phyloP scores from a whole-genome alignment of 768 basidiomycete genomes.

The Pholiota conissans region DNA sequence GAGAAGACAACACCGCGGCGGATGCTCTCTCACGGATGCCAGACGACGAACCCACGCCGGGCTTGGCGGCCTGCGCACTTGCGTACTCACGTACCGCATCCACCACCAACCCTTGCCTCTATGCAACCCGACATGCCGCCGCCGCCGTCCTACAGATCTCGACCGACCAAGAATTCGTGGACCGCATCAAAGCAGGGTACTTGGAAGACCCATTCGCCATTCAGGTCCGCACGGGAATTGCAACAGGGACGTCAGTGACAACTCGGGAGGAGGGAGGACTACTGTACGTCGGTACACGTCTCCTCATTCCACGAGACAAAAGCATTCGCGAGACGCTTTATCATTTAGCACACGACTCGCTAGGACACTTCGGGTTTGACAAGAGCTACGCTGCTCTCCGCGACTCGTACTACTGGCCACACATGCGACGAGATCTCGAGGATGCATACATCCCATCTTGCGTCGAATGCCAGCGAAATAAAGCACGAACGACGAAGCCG shows the following conservation, averaged over 20 bases:
- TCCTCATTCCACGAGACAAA: background rate
- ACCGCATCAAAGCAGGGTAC: background rate
- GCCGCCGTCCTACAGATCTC: background rate
- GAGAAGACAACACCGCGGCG: conserved; percentile 31
- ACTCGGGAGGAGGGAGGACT: background rate
- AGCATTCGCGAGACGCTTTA: background rate
- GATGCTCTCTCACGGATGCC: conserved; percentile 35
- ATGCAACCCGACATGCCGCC: background rate
- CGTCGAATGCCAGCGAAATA: conserved; percentile 37
- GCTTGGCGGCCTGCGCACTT: conserved; percentile 1
- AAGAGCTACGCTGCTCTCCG: conserved; percentile 27
- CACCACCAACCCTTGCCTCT: background rate
- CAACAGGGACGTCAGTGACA: background rate
- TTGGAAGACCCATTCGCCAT: background rate
- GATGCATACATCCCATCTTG: conserved; percentile 32
- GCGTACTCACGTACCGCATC: conserved; percentile 1
- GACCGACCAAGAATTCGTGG: background rate
- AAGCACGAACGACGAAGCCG: conserved; percentile 24
- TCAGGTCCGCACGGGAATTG: background rate
- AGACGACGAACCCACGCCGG: background rate
- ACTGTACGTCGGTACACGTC: background rate
- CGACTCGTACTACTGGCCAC: conserved; percentile 31
- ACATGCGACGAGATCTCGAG: conserved; percentile 34
- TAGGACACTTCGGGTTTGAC: conserved; percentile 35
- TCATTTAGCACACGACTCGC: conserved; percentile 6